Conservation (phyloP, 1,284 basidiomycete genomes). For the Puccinia polysora region DNA sequence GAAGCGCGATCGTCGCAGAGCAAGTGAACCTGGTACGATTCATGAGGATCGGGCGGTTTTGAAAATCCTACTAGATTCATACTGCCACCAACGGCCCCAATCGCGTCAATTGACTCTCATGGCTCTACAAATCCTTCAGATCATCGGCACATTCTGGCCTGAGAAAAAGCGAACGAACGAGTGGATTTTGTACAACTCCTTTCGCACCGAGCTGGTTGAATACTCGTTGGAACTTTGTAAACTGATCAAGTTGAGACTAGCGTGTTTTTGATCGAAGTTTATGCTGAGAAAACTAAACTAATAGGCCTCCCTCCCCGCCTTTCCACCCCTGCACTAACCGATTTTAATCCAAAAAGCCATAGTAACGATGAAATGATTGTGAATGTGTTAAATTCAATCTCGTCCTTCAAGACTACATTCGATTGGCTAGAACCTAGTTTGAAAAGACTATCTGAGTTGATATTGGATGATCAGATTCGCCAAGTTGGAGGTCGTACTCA, state of each 20-base stretch:
- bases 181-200: constrained; percentile 21
- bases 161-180: constrained; percentile 31
- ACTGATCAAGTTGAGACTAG: constrained; percentile 22
- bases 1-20: constrained; percentile 10
- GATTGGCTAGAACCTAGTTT: constrained; percentile 16
- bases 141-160: constrained; percentile 11
- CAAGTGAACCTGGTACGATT: not conserved
- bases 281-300: no score
- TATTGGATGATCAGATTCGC: constrained; percentile 7
- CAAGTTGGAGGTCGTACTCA: constrained; percentile 20
- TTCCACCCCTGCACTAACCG: no score
- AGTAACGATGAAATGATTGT: constrained; percentile 23
- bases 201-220: constrained; percentile 19
- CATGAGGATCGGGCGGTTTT: constrained; percentile 13
- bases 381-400: constrained; percentile 9
- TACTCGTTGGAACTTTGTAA: constrained; percentile 30
- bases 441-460: constrained; percentile 14
- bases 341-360: no score
- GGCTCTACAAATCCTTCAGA: constrained; percentile 16
- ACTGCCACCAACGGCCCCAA: constrained; percentile 9
- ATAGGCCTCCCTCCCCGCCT: no score
- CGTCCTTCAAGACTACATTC: constrained; percentile 1
- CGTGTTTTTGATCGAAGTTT: no score
- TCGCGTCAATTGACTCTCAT: constrained; percentile 2
- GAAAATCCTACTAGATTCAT: constrained; percentile 9